Evolutionary conservation across 139 green algal genomes (phyloP).

Genomic region (Raphidocelis subcapitata): DNA sequence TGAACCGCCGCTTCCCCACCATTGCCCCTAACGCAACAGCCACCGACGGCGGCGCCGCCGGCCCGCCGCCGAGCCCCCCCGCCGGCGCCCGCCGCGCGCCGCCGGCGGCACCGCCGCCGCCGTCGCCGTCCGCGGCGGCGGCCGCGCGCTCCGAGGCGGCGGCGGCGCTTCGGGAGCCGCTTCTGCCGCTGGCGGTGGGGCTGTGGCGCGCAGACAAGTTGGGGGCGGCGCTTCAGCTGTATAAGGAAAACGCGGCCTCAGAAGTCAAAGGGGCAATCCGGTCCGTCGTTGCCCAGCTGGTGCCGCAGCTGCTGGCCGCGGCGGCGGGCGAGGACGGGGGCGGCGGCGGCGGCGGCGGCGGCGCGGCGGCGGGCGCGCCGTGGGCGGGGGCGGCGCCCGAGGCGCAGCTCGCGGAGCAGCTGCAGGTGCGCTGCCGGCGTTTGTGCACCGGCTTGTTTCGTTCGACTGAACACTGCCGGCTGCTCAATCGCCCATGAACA

Average conservation of each 20-base stretch:
- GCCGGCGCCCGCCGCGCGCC: too few relatives aligned
- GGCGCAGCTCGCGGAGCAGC: constrained; percentile 36
- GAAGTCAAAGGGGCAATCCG: constrained; percentile 51
- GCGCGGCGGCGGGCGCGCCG: constrained; percentile 1
- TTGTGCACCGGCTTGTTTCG: too few relatives aligned
- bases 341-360: background rate
- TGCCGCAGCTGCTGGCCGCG: constrained; percentile 48
- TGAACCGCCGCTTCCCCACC: too few relatives aligned
- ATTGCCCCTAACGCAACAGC: too few relatives aligned
- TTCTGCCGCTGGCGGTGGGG: constrained; percentile 74
- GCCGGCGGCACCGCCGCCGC: too few relatives aligned
- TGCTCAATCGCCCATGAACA: too few relatives aligned
- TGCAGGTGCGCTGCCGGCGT: constrained; percentile 24
- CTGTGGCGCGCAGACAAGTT: constrained; percentile 63
- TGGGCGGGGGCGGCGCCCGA: constrained; percentile 7
- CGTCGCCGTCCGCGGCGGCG: too few relatives aligned
- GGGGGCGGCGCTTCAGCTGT: constrained; percentile 36
- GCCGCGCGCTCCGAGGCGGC: background rate
- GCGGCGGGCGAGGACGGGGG: background rate
- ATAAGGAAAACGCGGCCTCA: constrained; percentile 28
- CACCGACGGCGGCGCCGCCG: too few relatives aligned
- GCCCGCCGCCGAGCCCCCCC: too few relatives aligned
- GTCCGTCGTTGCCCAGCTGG: constrained; percentile 53
- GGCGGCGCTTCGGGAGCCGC: constrained; percentile 48
- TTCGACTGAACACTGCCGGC: too few relatives aligned